A percentile compares a stretch with the other conserved stretches of the same genome.
Evolutionary conservation across 129 eudicot species (phyloP).

Genomic region (Chrysanthemum lavandulifolium): DNA sequence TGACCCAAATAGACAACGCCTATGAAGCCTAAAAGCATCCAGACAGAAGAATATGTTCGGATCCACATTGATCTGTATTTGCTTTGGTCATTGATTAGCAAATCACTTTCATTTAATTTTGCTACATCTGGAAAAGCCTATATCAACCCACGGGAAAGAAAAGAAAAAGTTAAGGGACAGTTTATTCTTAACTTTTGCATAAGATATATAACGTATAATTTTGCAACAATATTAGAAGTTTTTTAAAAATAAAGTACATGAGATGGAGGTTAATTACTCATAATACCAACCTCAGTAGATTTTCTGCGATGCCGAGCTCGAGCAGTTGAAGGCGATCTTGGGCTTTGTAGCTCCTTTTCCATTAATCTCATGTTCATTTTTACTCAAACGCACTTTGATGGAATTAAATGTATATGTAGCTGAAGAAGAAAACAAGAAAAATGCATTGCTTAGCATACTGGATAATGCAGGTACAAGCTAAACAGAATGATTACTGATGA

Average conservation of each 20-base stretch:
- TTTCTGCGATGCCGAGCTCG: constrained; percentile 55
- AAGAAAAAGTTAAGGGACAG: neutral
- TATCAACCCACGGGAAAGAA: constrained; percentile 13
- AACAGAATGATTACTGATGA: too few species aligned
- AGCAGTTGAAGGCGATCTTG: constrained; percentile 40
- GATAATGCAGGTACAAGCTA: too few species aligned
- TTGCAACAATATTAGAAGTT: constrained; percentile 2
- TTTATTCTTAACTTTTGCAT: constrained; percentile 6
- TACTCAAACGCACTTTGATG: constrained; percentile 8
- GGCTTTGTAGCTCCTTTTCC: constrained; percentile 42
- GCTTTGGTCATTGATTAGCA: constrained; percentile 60
- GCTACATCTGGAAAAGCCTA: constrained; percentile 52
- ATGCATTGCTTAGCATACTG: neutral
- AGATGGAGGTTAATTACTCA: neutral
- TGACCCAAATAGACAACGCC: constrained; percentile 72
- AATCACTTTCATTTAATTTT: constrained; percentile 47
- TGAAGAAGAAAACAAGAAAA: constrained; percentile 17
- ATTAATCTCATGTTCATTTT: constrained; percentile 25
- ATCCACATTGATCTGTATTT: constrained; percentile 83
- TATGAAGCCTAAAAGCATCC: constrained; percentile 62
- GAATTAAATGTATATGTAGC: constrained; percentile 30
- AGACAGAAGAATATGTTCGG: constrained; percentile 65
- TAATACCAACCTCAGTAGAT: constrained; percentile 45
- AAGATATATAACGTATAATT: neutral
- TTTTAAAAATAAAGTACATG: neutral